Base-by-base conservation (phyloP, 441 rosid species). In the Dalechampia spathulata region DNA sequence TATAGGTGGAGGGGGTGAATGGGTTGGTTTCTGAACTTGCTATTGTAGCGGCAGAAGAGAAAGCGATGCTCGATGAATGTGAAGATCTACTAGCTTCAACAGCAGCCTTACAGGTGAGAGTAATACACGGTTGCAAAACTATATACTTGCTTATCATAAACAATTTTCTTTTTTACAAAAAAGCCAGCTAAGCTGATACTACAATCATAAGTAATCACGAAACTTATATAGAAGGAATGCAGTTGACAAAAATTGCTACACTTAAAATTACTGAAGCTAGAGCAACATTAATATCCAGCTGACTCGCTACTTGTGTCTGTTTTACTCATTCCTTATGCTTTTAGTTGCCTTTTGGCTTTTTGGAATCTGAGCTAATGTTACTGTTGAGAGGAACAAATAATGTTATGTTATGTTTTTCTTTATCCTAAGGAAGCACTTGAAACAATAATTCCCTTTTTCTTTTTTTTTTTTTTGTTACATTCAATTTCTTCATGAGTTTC, bases 11-110 rank as follows among this genome's bases (percentile, higher is more conserved):
- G 73, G 78, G 64, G 59, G 76, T 80, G 79, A 86, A 81, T 55
- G 67, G 52, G 47, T 64, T 78, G 78, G 85, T 86, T 52, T 68
- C 84, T 19, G 85, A 90, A 58, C 85, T 90, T 52, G 95, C 90
- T 34, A 48, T 61, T 47, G 69, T 80, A 63, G 81, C 74, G 50
- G 75, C 78, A 47, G 74, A 63, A 48, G 95, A 82, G 74, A 79
- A 72, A 62, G 65, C 74, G 44, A 63, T 81, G 83, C 84, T 84
- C 63, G 86, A 57, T 23, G 78, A 83, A 51, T 86, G 88, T 30
- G 87, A 90, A 79, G 74, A 74, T 68, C 69, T 86, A 36, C 63
- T 86, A 61, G 81, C 78, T 40, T 79, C 87, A 21, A 72, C 81
- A 13, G 81, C 79, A 43, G 74, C 77, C 52, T 64, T 77, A 80